Evolutionary conservation across 1,284 basidiomycete species (phyloP), one percentile per base, ranked within the genome.

Genomic region (Ustilago tritici): DNA sequence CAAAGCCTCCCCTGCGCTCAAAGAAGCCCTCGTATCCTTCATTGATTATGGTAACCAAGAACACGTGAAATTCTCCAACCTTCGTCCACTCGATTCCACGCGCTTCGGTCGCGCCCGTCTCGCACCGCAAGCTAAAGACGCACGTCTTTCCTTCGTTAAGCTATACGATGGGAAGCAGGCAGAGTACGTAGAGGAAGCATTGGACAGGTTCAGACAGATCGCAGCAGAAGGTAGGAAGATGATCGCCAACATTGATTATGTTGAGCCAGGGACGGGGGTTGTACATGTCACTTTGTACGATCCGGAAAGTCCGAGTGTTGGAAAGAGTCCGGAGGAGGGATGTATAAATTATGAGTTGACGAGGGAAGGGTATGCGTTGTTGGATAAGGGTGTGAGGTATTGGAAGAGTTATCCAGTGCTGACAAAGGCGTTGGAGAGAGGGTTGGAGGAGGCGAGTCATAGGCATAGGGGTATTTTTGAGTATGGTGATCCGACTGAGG

Each of bases 41-140:
- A 71, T 82, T 63, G 82, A 84, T 70, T 84, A 82, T 38, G 82
- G 82, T 47, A 82, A 81, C 56, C 56, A 74, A 50, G 81, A 82
- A 55, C 66, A 64, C 10, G 70, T 84, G 36, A 63, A 76, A 46
- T 79, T 65, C 61, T 53, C 53, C 38, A 71, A 80, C 35, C 56
- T 84, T 19, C 70, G 76, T 9, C 79, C 82, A 19, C 69, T 84
- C 14, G 82, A 84, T 55, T 49, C 70, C 0, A 53, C 78, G 0
- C 61, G 71, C 0, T 84, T 82, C 47, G 82, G 82, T 6, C 72
- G 74, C 9, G 62, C 67, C 0, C 66, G 76, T 1, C 56, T 84
- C 15, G 46, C 80, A 0, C 63, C 79, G 1, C 79, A 81, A 60
- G 76, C 81, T 7, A 57, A 64, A 14, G 76, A 81, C 49, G 81